Base-by-base conservation (phyloP, 352 stramenopile species). In the Globisporangium megalacanthum region DNA sequence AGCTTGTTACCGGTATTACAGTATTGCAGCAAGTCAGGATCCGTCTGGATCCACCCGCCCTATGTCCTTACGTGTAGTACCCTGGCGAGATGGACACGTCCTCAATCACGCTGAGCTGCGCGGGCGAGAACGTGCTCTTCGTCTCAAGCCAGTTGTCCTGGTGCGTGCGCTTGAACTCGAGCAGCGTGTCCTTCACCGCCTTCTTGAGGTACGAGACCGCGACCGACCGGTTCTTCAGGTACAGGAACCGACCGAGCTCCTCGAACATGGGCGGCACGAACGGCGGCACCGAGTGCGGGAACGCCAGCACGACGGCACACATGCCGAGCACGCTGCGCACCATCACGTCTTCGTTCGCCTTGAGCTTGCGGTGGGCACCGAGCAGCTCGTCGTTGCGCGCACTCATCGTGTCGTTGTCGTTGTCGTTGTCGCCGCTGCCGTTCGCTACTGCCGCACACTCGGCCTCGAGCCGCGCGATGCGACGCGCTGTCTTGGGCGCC, bases 61-160 rank as follows among this genome's bases (percentile, higher is more conserved):
- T 29, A 2, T 39, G 7, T 39, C 7, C 35, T 39, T 77, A 84
- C 0, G 71, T 72, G 62, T 88, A 92, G 68, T 93, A 93, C 42
- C 72, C 80, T 0, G 83, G 83, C 0, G 83, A 86, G 57, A 91
- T 89, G 42, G 83, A 65, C 35, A 88, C 74, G 53, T 93, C 83
- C 66, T 91, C 78, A 49, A 88, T 84, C 15, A 87, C 79, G 45
- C 86, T 73, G 35, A 88, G 78, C 58, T 92, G 80, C 31, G 70
- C 61, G 13, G 58, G 49, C 8, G 80, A 75, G 49, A 92, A 86
- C 54, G 64, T 70, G 46, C 61, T 51, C 67, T 89, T 91, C 50
- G 73, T 86, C 66, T 91, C 77, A 31, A 79, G 65, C 83, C 83
- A 93, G 62, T 86, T 89, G 68, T 93, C 83, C 59, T 93, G 83